phyloP scores from a whole-genome alignment of 2,329 filamentous ascomycete species.

The Scedosporium minutisporum region DNA sequence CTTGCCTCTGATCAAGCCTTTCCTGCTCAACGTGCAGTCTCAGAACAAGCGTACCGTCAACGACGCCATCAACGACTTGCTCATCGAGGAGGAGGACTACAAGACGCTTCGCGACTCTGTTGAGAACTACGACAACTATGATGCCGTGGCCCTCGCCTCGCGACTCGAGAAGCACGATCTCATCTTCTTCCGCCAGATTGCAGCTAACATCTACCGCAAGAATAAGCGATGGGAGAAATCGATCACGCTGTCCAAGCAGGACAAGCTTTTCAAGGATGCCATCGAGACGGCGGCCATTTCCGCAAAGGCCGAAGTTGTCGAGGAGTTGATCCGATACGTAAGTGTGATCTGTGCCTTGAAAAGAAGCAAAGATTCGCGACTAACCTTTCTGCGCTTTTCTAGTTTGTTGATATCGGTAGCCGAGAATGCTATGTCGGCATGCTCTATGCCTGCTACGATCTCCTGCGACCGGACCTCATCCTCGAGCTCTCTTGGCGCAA shows the following conservation, averaged over 20 bases:
- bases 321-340: conserved; percentile 93
- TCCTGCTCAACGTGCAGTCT: conserved; percentile 87
- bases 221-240: conserved; percentile 99
- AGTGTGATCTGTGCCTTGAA: conserved; percentile 34
- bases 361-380: not conserved
- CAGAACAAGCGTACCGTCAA: conserved; percentile 99
- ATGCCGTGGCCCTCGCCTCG: conserved; percentile 82
- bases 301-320: conserved; percentile 80
- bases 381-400: conserved; percentile 22
- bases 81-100: conserved; percentile 99
- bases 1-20: conserved; percentile 95
- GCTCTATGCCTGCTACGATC: conserved; percentile 96
- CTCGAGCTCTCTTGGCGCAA: conserved; percentile 97
- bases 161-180: conserved; percentile 95
- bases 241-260: conserved; percentile 93
- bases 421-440: conserved; percentile 99
- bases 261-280: conserved; percentile 98
- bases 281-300: conserved; percentile 96
- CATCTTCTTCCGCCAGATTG: conserved; percentile 98
- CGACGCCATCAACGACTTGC: conserved; percentile 91
- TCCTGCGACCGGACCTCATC: conserved; percentile 85
- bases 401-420: conserved; percentile 99
- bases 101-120: conserved; percentile 97
- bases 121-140: conserved; percentile 98
- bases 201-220: conserved; percentile 97